Percentiles rank a stretch among this genome's conserved stretches.
Evolutionary conservation across 768 basidiomycete species (phyloP).

Genomic region (Cystobasidium ongulense): DNA sequence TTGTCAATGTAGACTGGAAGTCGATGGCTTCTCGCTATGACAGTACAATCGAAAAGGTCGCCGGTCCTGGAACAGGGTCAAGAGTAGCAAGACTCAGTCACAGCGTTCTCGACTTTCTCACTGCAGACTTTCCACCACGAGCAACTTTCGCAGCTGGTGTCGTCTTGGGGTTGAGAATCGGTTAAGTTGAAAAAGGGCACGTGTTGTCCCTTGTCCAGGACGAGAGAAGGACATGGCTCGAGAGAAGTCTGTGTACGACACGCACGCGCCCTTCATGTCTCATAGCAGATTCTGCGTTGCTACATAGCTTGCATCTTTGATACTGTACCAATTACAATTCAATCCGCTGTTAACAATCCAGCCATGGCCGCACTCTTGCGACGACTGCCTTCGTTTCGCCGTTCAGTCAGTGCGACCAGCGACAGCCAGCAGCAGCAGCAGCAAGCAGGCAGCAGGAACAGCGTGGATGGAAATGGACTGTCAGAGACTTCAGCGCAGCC

Average conservation of each 20-base stretch:
- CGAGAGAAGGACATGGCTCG: not conserved
- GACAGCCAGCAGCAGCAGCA: not conserved
- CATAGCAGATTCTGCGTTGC: too few relatives aligned
- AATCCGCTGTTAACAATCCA: not conserved
- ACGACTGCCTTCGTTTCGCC: not conserved
- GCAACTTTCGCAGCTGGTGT: conserved; percentile 81
- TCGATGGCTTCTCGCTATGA: conserved; percentile 29
- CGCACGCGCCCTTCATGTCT: not conserved
- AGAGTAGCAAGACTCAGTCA: conserved; percentile 56
- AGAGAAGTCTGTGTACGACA: not conserved
- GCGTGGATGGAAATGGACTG: not conserved
- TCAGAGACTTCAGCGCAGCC: not conserved
- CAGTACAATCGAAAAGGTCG: not conserved
- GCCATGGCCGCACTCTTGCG: not conserved
- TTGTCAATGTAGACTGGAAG: conserved; percentile 30
- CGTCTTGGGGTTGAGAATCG: conserved; percentile 68
- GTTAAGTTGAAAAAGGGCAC: conserved; percentile 48
- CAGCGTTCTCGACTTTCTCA: conserved; percentile 60
- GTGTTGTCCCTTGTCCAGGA: not conserved
- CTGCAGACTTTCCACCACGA: conserved; percentile 83
- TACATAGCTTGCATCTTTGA: too few relatives aligned
- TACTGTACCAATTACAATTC: not conserved
- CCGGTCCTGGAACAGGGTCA: conserved; percentile 16
- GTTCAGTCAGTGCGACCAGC: not conserved
- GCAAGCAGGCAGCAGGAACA: not conserved